Evolutionary conservation across 2,329 filamentous ascomycete species (phyloP).

Genomic region (Cladorrhinum sp.): DNA sequence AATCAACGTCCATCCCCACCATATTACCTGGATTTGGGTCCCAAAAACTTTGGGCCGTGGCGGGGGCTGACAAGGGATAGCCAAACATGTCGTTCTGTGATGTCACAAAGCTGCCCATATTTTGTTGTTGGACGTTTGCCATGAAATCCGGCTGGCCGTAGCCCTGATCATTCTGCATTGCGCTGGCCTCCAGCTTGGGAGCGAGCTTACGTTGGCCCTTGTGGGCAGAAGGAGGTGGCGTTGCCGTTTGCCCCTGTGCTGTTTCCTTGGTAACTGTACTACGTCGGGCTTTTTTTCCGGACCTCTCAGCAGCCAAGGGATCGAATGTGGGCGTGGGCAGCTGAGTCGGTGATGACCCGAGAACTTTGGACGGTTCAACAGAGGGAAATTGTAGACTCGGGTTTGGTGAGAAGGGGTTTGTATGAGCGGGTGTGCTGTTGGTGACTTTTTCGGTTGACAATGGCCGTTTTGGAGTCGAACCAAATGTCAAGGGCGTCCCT

Average conservation of each 20-base stretch:
- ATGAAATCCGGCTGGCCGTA: conserved; percentile 52
- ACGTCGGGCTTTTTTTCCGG: conserved; percentile 46
- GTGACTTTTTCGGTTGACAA: conserved; percentile 50
- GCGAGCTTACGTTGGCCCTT: conserved; percentile 56
- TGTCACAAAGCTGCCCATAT: conserved; percentile 46
- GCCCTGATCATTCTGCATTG: conserved; percentile 57
- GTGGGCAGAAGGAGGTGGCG: conserved; percentile 56
- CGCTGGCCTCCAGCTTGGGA: conserved; percentile 44
- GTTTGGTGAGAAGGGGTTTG: conserved; percentile 56
- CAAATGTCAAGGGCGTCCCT: conserved; percentile 36
- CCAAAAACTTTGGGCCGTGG: conserved; percentile 51
- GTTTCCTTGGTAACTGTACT: conserved; percentile 38
- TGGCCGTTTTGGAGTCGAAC: conserved; percentile 45
- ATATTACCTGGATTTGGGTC: conserved; percentile 43
- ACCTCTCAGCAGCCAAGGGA: conserved; percentile 33
- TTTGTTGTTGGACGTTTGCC: conserved; percentile 47
- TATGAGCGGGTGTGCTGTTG: conserved; percentile 57
- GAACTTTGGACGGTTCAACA: conserved; percentile 55
- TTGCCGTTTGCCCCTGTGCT: conserved; percentile 49
- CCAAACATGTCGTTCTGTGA: conserved; percentile 55
- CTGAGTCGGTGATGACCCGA: conserved; percentile 55
- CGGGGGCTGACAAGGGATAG: conserved; percentile 59
- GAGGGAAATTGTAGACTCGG: conserved; percentile 54
- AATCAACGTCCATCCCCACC: conserved; percentile 61
- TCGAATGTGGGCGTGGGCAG: conserved; percentile 35